phyloP scores from a whole-genome alignment of 1,139 yeast genomes.

The Yueomyces sp. region DNA sequence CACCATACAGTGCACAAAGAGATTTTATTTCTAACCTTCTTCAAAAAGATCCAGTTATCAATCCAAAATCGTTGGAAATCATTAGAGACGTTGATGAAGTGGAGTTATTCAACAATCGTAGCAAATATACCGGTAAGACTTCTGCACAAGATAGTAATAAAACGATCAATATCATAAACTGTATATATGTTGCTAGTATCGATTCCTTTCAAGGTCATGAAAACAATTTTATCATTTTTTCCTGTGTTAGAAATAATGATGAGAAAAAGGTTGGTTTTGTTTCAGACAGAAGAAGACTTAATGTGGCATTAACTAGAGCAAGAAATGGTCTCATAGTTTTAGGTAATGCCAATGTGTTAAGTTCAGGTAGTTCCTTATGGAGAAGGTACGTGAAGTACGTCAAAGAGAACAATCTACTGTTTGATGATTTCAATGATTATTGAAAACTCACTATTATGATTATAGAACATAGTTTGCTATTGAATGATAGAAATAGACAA shows the following conservation, averaged over 20 bases:
- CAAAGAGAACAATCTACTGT: constrained; percentile 13
- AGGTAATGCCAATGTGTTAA: constrained; percentile 43
- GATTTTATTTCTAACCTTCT: constrained; percentile 43
- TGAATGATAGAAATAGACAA: too few relatives aligned
- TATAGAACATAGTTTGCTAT: too few relatives aligned
- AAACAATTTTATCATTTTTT: constrained; percentile 44
- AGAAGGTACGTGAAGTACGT: constrained; percentile 34
- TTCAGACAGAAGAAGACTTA: constrained; percentile 42
- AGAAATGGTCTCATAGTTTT: constrained; percentile 41
- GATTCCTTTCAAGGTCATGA: constrained; percentile 63
- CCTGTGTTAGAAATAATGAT: constrained; percentile 46
- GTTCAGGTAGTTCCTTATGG: constrained; percentile 41
- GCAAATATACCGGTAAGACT: neutral
- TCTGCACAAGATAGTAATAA: constrained; percentile 6
- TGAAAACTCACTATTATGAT: neutral
- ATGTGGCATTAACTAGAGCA: constrained; percentile 56
- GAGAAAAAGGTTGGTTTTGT: constrained; percentile 45
- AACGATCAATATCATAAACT: constrained; percentile 50
- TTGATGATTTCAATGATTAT: constrained; percentile 9
- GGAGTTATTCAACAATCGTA: constrained; percentile 27
- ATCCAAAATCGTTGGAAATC: constrained; percentile 40
- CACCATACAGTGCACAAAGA: constrained; percentile 66
- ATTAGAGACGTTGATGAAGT: constrained; percentile 44
- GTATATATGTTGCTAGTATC: constrained; percentile 55
- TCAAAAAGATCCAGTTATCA: constrained; percentile 39